A percentile compares a stretch with the other conserved stretches of the same genome.
Evolutionary conservation across 2,329 filamentous ascomycete genomes (phyloP).

Genomic region (Ramichloridium luteum): DNA sequence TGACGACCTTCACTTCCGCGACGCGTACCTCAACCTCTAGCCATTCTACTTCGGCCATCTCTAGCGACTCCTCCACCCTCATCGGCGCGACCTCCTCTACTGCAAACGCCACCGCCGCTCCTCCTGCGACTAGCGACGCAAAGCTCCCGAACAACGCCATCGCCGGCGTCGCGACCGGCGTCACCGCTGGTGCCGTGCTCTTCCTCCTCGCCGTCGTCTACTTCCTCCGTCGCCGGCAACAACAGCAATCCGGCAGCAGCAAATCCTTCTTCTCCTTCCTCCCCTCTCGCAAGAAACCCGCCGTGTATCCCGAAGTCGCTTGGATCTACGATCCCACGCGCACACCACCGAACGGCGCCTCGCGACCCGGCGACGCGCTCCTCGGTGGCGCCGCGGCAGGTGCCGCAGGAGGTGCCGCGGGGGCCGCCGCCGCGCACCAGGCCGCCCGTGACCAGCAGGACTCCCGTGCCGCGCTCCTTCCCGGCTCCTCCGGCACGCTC

Average conservation of each 20-base stretch:
- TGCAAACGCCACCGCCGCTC: conserved; percentile 3
- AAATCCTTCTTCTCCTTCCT: conserved; percentile 7
- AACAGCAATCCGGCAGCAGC: conserved; percentile 5
- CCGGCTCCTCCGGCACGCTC: neutral
- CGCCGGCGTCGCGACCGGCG: conserved; percentile 14
- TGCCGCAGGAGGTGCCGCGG: too few species aligned
- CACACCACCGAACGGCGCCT: conserved; percentile 9
- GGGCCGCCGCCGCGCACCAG: neutral
- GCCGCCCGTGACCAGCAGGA: neutral
- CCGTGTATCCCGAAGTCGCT: conserved; percentile 14
- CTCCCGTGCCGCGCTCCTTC: neutral
- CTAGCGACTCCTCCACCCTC: neutral
- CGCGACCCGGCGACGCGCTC: too few species aligned
- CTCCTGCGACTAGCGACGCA: conserved; percentile 2
- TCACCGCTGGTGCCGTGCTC: conserved; percentile 12
- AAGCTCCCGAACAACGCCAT: conserved; percentile 6
- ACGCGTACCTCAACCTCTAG: neutral
- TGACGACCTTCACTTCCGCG: neutral
- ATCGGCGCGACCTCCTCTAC: conserved; percentile 5
- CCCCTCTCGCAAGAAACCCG: neutral
- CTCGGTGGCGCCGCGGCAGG: too few species aligned
- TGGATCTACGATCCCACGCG: conserved; percentile 16
- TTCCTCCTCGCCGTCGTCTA: conserved; percentile 9
- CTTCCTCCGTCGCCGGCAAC: conserved; percentile 8
- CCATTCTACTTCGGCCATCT: too few species aligned